Conservation (phyloP, 2,329 filamentous ascomycete genomes). For the Ceratocystis harringtonii region DNA sequence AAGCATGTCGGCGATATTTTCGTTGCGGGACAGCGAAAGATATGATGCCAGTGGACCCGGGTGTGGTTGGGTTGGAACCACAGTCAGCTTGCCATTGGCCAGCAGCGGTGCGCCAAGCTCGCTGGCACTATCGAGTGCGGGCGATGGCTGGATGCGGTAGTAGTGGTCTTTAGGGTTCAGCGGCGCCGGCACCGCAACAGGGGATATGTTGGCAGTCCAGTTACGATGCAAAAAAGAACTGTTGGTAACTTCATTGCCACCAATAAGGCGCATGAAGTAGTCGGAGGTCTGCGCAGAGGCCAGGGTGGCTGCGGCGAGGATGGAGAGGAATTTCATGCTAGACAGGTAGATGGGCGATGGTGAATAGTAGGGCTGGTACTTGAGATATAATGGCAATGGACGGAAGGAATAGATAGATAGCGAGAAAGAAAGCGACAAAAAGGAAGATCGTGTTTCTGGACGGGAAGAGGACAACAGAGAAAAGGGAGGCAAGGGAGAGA, state of each 20-base stretch:
- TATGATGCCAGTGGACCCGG: conserved; percentile 11
- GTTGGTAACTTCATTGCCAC: conserved; percentile 14
- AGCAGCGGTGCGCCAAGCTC: background rate
- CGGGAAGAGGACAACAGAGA: background rate
- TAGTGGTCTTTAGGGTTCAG: conserved; percentile 14
- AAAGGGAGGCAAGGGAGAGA: background rate
- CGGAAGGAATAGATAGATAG: background rate
- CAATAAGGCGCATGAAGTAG: conserved; percentile 15
- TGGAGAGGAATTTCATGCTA: background rate
- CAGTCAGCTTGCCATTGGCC: conserved; percentile 1
- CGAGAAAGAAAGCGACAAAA: background rate
- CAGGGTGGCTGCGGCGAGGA: background rate
- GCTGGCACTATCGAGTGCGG: conserved; percentile 5
- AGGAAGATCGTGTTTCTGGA: background rate
- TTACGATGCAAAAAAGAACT: conserved; percentile 13
- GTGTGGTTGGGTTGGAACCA: conserved; percentile 14
- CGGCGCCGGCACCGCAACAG: conserved; percentile 12
- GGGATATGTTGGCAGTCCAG: conserved; percentile 10
- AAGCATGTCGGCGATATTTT: conserved; percentile 1
- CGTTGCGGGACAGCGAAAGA: conserved; percentile 5
- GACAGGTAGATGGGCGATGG: background rate
- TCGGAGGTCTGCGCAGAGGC: conserved; percentile 12
- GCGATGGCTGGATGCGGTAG: conserved; percentile 13
- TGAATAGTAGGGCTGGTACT: background rate
- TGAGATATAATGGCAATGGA: background rate